phyloP scores from a whole-genome alignment of 2,329 filamentous ascomycete genomes.

The Fusarium camptoceras region DNA sequence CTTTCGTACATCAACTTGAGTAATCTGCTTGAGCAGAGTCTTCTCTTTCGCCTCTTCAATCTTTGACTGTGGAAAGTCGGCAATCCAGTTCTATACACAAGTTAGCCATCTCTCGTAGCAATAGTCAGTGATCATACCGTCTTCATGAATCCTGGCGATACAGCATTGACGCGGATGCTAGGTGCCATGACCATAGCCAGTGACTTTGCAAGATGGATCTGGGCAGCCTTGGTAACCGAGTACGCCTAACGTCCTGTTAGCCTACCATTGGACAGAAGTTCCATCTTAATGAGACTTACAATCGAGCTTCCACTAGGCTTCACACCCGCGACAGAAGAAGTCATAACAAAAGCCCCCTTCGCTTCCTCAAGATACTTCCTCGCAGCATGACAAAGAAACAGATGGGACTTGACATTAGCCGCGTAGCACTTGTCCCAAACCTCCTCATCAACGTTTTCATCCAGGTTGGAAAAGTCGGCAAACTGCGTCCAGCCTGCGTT shows the following conservation, averaged over 20 bases:
- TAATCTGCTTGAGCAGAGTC: constrained; percentile 7
- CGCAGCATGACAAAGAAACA: constrained; percentile 11
- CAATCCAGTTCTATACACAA: constrained; percentile 3
- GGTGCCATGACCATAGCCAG: constrained; percentile 18
- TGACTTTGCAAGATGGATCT: constrained; percentile 12
- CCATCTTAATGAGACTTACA: not conserved
- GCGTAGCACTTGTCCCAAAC: constrained; percentile 22
- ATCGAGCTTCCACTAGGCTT: constrained; percentile 20
- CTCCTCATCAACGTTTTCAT: constrained; percentile 17
- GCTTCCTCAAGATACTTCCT: not conserved
- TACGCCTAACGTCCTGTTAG: no score
- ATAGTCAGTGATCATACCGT: not conserved
- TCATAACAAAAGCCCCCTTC: constrained; percentile 9
- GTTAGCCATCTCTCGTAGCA: not conserved
- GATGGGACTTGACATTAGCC: constrained; percentile 14
- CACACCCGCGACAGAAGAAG: constrained; percentile 5
- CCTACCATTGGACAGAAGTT: no score
- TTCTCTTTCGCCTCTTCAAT: constrained; percentile 8
- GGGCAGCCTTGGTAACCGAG: constrained; percentile 10
- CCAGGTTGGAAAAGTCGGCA: not conserved
- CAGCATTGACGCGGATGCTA: constrained; percentile 8
- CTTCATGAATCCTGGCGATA: constrained; percentile 19
- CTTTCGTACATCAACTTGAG: not conserved
- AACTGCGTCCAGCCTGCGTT: constrained; percentile 21
- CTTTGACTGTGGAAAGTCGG: not conserved